Evolutionary conservation across 345 rosid species (phyloP), one percentile per base, ranked within the genome.

Genomic region (Pugionium dolabratum): DNA sequence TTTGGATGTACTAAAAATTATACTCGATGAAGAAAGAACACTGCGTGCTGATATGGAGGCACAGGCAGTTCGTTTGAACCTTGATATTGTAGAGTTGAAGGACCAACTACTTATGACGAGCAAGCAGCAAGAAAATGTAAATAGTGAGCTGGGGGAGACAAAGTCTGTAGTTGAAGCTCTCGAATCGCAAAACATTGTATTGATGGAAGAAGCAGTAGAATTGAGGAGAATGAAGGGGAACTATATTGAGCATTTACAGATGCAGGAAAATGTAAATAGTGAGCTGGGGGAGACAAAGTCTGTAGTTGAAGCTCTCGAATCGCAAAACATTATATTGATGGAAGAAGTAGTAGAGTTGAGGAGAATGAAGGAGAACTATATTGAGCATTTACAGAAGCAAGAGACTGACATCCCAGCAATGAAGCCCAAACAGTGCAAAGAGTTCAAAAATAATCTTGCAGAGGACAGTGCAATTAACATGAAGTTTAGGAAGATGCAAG

Each of bases 401-500:
- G 85, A 86, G 74, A 75, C 58, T 72, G 86, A 86, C 79, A 82
- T 70, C 62, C 61, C 56, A 57, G 78, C 73, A 58, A 55, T 88
- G 75, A 85, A 79, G 71, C 78, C 83, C 72, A 78, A 85, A 77
- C 68, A 80, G 39, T 77, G 86, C 72, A 76, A 50, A 53, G 86
- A 77, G 45, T 67, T 83, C 32, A 76, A 77, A 54, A 83, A 84
- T 76, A 72, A 63, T 42, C 56, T 73, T 58, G 61, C 79, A 45
- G 63, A 77, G 62, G 67, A 71, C 53, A 88, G 77, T 9, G 69
- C 69, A 35, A 66, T 88, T 63, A 78, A 71, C 68, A 61, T 60
- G 32, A 88, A 86, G 78, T 65, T 94, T 79, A 85, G 71, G 75
- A 85, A 81, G 80, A 86, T 90, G 92, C 93, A 94, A 57, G 87